These are phyloP conservation scores for Thermoascus crustaceus DNA, from an alignment of 2,329 filamentous ascomycete genomes.

Conservation along the genomic window DNA sequence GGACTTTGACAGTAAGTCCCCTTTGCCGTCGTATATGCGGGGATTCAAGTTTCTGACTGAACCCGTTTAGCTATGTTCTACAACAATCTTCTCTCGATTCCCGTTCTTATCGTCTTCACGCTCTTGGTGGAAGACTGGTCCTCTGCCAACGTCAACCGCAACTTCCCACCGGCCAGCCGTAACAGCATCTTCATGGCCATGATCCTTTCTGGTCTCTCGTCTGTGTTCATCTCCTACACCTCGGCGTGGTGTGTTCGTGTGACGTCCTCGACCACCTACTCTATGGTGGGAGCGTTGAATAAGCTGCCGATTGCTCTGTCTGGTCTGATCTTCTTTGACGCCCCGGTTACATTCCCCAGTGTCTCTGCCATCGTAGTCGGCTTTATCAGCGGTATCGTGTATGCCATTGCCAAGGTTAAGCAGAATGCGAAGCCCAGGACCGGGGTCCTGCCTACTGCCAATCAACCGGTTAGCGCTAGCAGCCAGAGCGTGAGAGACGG, in stretches of 20 bases:
- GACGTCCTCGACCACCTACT: constrained; percentile 95
- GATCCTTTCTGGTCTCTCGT: constrained; percentile 85
- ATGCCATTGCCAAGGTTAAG: constrained; percentile 76
- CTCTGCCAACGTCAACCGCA: constrained; percentile 66
- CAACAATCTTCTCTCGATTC: constrained; percentile 96
- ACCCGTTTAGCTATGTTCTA: constrained; percentile 83
- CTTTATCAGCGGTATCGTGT: constrained; percentile 87
- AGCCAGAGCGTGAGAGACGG: constrained; percentile 84
- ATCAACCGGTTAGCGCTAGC: constrained; percentile 77
- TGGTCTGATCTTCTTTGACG: constrained; percentile 90
- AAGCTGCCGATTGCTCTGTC: constrained; percentile 93
- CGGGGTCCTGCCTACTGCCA: constrained; percentile 57
- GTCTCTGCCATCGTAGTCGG: constrained; percentile 86
- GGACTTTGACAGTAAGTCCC: constrained; percentile 89
- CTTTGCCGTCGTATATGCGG: background rate
- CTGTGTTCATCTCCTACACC: constrained; percentile 99
- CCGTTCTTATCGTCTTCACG: constrained; percentile 75
- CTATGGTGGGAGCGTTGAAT: constrained; percentile 96
- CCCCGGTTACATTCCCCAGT: constrained; percentile 83
- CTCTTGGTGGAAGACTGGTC: constrained; percentile 91
- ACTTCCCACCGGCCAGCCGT: constrained; percentile 78
- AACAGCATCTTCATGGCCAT: constrained; percentile 78
- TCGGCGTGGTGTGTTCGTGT: constrained; percentile 98
- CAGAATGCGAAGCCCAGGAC: constrained; percentile 61
- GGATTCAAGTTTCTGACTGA: constrained; percentile 18